These are phyloP conservation scores for Thymus mandschuricus DNA, from an alignment of 257 asterid genomes.

Conservation along the genomic window DNA sequence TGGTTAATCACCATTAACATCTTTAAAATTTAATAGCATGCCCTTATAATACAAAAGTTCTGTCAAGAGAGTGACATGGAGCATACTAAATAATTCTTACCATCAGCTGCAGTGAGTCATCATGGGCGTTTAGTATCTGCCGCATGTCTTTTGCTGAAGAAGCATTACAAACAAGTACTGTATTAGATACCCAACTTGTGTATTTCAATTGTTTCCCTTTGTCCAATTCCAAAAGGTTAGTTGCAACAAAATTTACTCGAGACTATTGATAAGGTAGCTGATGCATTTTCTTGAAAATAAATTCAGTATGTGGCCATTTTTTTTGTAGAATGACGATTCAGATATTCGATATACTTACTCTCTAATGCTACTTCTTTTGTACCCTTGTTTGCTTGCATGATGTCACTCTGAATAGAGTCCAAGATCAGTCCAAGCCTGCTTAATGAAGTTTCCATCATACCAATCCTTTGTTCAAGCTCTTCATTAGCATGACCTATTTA, in stretches of 20 bases:
- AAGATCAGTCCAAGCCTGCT: slow-evolving; percentile 77
- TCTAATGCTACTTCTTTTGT: slow-evolving; percentile 74
- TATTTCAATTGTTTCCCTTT: slow-evolving; percentile 7
- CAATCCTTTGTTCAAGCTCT: slow-evolving; percentile 86
- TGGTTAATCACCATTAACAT: slow-evolving; percentile 39
- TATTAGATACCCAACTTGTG: slow-evolving; percentile 4
- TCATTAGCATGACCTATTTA: slow-evolving; percentile 71
- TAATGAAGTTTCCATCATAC: slow-evolving; percentile 79
- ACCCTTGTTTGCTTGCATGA: slow-evolving; percentile 85
- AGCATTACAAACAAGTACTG: slow-evolving; percentile 34
- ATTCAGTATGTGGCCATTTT: slow-evolving; percentile 14
- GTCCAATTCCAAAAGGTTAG: slow-evolving; percentile 12
- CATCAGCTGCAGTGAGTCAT: slow-evolving; percentile 68
- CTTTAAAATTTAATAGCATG: slow-evolving; percentile 35
- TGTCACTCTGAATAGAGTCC: slow-evolving; percentile 87
- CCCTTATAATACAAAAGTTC: slow-evolving; percentile 17
- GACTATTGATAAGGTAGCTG: slow-evolving; percentile 22
- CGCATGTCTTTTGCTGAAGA: slow-evolving; percentile 66
- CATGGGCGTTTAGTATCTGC: slow-evolving; percentile 67
- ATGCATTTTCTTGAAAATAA: slow-evolving; percentile 14
- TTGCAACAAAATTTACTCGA: neutral
- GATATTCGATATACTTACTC: slow-evolving; percentile 54
- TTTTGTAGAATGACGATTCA: slow-evolving; percentile 11
- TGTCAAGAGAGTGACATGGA: slow-evolving; percentile 28
- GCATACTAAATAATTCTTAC: slow-evolving; percentile 46